Percentiles rank a stretch among this genome's conserved stretches.
Conservation (phyloP, 1,139 yeast species). For the Arxiozyma telluris region DNA sequence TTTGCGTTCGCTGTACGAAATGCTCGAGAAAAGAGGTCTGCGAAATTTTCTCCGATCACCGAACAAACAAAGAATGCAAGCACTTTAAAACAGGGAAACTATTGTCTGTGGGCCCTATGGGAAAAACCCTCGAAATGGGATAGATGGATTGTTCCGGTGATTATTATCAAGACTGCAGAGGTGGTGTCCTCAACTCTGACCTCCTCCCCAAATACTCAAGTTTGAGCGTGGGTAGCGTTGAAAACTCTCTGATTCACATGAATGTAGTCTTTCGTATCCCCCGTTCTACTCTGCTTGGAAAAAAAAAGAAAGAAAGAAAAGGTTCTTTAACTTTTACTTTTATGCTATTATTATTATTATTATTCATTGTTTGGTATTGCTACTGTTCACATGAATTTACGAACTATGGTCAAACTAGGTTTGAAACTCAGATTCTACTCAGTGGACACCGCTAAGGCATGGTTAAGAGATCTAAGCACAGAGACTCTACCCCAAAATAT, state of each 20-base stretch:
- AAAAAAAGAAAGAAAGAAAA: too few species aligned
- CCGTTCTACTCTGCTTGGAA: background rate
- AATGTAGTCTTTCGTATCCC: background rate
- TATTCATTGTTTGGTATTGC: too few species aligned
- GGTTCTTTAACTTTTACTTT: background rate
- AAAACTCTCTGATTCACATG: background rate
- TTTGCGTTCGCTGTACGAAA: background rate
- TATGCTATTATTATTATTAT: too few species aligned
- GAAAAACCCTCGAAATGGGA: background rate
- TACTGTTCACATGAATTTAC: background rate
- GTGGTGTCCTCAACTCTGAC: background rate
- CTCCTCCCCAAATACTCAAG: background rate
- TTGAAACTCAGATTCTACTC: background rate
- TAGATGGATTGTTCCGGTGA: background rate
- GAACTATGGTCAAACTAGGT: background rate
- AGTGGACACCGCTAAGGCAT: background rate
- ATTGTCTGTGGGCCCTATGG: background rate
- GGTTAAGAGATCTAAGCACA: conserved; percentile 1
- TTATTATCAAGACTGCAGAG: background rate
- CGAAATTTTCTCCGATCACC: background rate
- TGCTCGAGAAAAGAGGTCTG: background rate
- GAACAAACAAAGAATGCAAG: background rate
- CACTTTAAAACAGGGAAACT: background rate
- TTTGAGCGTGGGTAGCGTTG: too few species aligned
- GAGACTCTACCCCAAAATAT: conserved; percentile 34